phyloP scores from a whole-genome alignment of 129 eudicot species.

The Calendula officinalis region DNA sequence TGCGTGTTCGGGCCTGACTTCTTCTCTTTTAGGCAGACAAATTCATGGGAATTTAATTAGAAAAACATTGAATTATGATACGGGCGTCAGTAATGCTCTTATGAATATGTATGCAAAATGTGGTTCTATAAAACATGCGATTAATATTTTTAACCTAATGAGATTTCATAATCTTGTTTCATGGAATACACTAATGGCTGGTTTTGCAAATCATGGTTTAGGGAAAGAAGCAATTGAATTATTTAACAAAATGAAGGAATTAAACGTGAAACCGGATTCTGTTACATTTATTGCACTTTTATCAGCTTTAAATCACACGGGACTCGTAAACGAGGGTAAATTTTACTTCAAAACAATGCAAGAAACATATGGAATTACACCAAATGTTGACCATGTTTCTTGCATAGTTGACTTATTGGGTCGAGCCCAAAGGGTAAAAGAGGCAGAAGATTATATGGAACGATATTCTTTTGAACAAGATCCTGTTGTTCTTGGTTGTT shows the following conservation, averaged over 20 bases:
- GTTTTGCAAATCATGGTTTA: constrained; percentile 72
- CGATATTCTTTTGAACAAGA: constrained; percentile 49
- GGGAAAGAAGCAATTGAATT: constrained; percentile 46
- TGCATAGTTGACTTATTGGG: constrained; percentile 80
- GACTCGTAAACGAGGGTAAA: constrained; percentile 63
- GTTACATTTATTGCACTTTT: constrained; percentile 64
- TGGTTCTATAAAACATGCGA: constrained; percentile 57
- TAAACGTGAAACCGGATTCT: constrained; percentile 54
- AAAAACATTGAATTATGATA: constrained; percentile 44
- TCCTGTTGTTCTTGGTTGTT: constrained; percentile 64
- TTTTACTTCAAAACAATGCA: constrained; percentile 47
- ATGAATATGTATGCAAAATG: constrained; percentile 80
- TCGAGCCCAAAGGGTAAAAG: constrained; percentile 56
- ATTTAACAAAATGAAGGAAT: constrained; percentile 48
- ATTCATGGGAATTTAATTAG: constrained; percentile 61
- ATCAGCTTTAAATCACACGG: constrained; percentile 72
- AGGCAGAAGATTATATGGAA: constrained; percentile 63
- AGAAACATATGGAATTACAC: constrained; percentile 49
- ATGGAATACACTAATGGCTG: constrained; percentile 75
- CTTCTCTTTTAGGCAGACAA: constrained; percentile 59
- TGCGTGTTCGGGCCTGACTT: constrained; percentile 59
- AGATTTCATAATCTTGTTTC: constrained; percentile 49
- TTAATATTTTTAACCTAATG: constrained; percentile 46
- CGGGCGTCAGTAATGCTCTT: constrained; percentile 67
- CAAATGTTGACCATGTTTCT: constrained; percentile 65